Base-by-base conservation (phyloP, 495 filamentous ascomycete genomes). In the Xylaria scruposa region DNA sequence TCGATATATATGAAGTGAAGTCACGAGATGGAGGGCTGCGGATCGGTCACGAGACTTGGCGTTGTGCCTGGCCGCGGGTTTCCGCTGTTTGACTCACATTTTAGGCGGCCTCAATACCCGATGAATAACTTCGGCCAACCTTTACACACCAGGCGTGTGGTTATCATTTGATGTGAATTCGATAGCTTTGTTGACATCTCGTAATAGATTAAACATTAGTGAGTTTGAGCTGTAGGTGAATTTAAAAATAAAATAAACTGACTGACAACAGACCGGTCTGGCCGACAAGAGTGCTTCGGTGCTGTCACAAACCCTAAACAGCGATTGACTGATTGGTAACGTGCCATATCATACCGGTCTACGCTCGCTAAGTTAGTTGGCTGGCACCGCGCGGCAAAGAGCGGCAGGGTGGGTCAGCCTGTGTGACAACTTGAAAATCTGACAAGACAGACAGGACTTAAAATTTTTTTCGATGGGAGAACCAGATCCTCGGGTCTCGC, bases 401-500 rank as follows among this genome's bases (percentile, higher is more conserved):
- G 60, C 60, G 60, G 33, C 19, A 62, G 17, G 10, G 38, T 29
- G 53, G 29, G n/a, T 2, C 8, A 12, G 51, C 26, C 15, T 40
- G 58, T 60, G 58, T 12, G 33, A 60, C 56, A 38, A 9, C 8
- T 33, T 21, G n/a, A 21, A 3, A 19, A 15, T 59, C 44, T 67
- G 63, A 67, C 64, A 67, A 21, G 47, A 54, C 64, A 49, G 36
- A 38, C 36, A 38, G 36, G 31, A 7, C 44, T 33, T 63, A 24
- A 46, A 70, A 70, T 10, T 47, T 61, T 70, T 61, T 70, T 61
- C 19, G 26, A 67, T 54, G 64, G 15, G 15, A 58, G 67, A 69
- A 61, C 67, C 67, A 70, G 67, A 70, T 61, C 67, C 67, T 51
- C 67, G 67, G 67, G 67, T 70, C 67, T 31, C 21, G 67, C 29